Conservation (phyloP, 2,329 filamentous ascomycete species). For the Botrytis pseudocinerea region DNA sequence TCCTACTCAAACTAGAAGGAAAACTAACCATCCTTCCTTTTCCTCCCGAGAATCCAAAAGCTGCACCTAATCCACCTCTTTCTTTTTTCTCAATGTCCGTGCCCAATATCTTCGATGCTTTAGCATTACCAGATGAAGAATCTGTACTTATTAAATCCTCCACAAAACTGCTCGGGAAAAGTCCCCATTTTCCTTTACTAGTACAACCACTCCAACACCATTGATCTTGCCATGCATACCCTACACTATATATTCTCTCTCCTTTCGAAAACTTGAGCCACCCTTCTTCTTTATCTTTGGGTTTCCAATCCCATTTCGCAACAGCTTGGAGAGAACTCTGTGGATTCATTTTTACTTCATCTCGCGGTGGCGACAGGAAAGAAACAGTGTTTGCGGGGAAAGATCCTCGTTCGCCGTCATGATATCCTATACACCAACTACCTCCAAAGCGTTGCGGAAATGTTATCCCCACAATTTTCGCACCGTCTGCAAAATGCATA, state of each 20-base stretch:
- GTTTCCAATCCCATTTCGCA: constrained; percentile 41
- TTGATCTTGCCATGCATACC: constrained; percentile 36
- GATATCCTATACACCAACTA: constrained; percentile 39
- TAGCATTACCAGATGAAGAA: constrained; percentile 9
- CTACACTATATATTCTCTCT: constrained; percentile 37
- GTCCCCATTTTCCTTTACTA: constrained; percentile 38
- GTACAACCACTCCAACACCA: constrained; percentile 41
- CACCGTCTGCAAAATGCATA: constrained; percentile 38
- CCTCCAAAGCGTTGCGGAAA: constrained; percentile 38
- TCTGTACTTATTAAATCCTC: constrained; percentile 28
- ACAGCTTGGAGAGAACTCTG: constrained; percentile 33
- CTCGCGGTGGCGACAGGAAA: constrained; percentile 33
- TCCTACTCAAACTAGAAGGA: constrained; percentile 15
- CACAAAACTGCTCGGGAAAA: constrained; percentile 38
- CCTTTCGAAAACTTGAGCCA: constrained; percentile 40
- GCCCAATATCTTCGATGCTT: constrained; percentile 4
- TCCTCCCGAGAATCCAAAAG: neutral
- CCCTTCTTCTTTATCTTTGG: constrained; percentile 33
- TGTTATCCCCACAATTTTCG: constrained; percentile 38
- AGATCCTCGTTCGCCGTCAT: constrained; percentile 37
- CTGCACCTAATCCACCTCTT: constrained; percentile 7
- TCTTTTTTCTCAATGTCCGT: constrained; percentile 24
- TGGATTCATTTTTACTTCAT: constrained; percentile 36
- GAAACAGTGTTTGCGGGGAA: constrained; percentile 35
- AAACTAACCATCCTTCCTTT: constrained; percentile 13